Evolutionary conservation across 192 early-diverging fungal species (phyloP).

Genomic region (Linnemannia zychae): DNA sequence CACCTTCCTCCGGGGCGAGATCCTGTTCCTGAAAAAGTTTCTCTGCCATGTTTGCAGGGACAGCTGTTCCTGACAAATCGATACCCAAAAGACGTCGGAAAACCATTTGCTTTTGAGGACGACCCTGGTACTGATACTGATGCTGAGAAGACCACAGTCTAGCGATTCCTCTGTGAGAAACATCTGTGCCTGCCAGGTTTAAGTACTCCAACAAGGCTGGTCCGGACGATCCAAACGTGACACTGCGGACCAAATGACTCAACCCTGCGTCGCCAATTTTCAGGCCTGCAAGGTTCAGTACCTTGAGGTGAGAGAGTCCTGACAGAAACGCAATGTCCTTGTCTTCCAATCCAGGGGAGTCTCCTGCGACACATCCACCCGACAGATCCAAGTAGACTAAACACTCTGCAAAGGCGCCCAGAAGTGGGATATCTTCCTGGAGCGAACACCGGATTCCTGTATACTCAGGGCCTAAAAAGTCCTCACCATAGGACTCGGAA

Average conservation of each 20-base stretch:
- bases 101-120: neutral
- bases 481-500: constrained; percentile 39
- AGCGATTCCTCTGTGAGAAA: constrained; percentile 15
- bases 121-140: neutral
- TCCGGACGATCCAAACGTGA: constrained; percentile 38
- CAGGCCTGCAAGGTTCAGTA: constrained; percentile 28
- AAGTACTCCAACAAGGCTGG: constrained; percentile 31
- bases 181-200: constrained; percentile 26
- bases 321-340: constrained; percentile 38
- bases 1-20: neutral
- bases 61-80: constrained; percentile 30
- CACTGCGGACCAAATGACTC: constrained; percentile 45
- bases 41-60: constrained; percentile 4
- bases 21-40: constrained; percentile 12
- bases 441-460: constrained; percentile 35
- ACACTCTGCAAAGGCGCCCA: constrained; percentile 32
- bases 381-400: constrained; percentile 53
- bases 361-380: neutral
- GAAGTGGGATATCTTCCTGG: constrained; percentile 20
- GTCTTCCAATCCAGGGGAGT: constrained; percentile 16
- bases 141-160: constrained; percentile 4
- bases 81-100: constrained; percentile 37
- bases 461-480: constrained; percentile 34
- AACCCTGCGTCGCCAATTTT: constrained; percentile 41
- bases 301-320: constrained; percentile 19